These are phyloP conservation scores for Exophiala sp. DNA, from an alignment of 2,329 filamentous ascomycete species.

Conservation along the genomic window DNA sequence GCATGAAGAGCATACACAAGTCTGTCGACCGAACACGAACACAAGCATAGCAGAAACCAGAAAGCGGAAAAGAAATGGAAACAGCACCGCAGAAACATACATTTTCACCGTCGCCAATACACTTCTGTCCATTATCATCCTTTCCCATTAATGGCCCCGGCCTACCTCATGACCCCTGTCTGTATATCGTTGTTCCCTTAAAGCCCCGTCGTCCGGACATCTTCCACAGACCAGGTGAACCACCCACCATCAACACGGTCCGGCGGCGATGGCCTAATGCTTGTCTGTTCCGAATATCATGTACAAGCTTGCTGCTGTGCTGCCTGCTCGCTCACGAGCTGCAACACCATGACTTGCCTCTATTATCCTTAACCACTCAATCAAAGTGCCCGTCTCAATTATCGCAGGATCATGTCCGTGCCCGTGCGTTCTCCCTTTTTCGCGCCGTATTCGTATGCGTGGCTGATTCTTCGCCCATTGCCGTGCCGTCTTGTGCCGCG, in stretches of 20 bases:
- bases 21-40: no score
- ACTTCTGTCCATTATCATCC: background rate
- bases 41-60: no score
- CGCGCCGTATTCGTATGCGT: constrained; percentile 6
- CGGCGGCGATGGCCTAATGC: background rate
- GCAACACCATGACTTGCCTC: background rate
- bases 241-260: background rate
- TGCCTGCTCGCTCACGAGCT: background rate
- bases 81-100: no score
- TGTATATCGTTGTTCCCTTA: background rate
- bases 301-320: background rate
- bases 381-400: background rate
- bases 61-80: no score
- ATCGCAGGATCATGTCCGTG: background rate
- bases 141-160: background rate
- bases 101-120: background rate
- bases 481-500: background rate
- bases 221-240: background rate
- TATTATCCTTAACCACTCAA: background rate
- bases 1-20: no score
- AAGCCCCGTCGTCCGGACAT: background rate
- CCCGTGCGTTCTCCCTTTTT: background rate
- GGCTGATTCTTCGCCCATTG: constrained; percentile 4
- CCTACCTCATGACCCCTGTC: background rate
- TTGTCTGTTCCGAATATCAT: background rate